Base-by-base conservation (phyloP, 164 flowering plant genomes). In the Echeveria elegans region DNA sequence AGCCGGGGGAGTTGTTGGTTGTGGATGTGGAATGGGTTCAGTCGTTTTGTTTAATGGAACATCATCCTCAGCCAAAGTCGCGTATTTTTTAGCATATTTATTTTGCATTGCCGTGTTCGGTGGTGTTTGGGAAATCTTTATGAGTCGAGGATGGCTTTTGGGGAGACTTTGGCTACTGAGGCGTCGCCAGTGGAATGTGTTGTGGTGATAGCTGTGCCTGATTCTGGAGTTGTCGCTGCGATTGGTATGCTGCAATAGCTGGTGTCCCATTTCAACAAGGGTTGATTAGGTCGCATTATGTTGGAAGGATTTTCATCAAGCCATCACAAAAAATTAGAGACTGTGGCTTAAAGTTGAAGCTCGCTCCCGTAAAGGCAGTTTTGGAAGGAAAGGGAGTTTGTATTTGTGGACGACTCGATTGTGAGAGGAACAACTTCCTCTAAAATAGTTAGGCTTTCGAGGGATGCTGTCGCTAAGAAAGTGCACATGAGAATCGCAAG, bases 401-500 rank as follows among this genome's bases (percentile, higher is more conserved):
- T 90, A 59, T 94, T 92, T 19, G 93, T 92, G 68, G 98, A 92
- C 76, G 97, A 92, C 70, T 92, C 98, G 6, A 92, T 92, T 53
- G 97, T 90, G 29, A 85, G 97, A 64, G 96, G 96, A 24, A 92
- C 96, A 2, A 88, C 96, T 0, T 86, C 89, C 11, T 86, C 93
- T 1, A 90, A 88, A 69, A 92, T 92, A 72, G 96, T 92, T 37
- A 77, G 96, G 82, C 45, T 92, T 75, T 11, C 90, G 2, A 90
- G 83, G 77, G 97, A 90, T 61, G 86, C 97, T 2, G 98, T 97
- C 0, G 96, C 96, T 0, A 88, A 83, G 64, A 97, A 92, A 75
- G 94, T 92, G 48, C 97, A 90, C 64, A 90, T 90, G 97, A 87
- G 98, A 76, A 92, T 92, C 56, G 93, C 98, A 1, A 82, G 93